phyloP scores from a whole-genome alignment of 192 early-diverging fungal species.

The Neocallimastix lanati region DNA sequence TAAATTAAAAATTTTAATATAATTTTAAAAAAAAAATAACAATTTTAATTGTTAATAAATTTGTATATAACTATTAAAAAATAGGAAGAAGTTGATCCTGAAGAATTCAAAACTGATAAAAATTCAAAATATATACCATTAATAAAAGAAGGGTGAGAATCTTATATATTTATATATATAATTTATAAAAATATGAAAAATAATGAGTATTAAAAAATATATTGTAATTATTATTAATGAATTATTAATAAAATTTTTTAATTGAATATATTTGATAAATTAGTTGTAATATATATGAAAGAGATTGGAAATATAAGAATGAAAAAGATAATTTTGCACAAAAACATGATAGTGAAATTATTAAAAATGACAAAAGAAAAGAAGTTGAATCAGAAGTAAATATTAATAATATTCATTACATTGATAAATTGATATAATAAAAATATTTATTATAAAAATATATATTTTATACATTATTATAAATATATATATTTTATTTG shows the following conservation, averaged over 20 bases:
- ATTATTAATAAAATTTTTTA: too few relatives aligned
- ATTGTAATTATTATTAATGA: too few relatives aligned
- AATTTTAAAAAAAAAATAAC: too few relatives aligned
- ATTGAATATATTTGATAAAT: neutral
- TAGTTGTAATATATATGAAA: conserved; percentile 11
- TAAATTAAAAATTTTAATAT: neutral
- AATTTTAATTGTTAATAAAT: too few relatives aligned
- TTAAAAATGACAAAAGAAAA: conserved; percentile 30
- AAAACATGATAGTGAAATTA: conserved; percentile 43
- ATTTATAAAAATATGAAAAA: too few relatives aligned
- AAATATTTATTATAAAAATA: too few relatives aligned
- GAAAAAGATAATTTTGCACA: conserved; percentile 41
- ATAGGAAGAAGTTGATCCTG: conserved; percentile 23
- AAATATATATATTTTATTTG: too few relatives aligned
- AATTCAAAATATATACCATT: conserved; percentile 19
- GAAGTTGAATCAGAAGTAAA: conserved; percentile 38
- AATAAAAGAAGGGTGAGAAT: conserved; percentile 23
- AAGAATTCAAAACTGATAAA: conserved; percentile 19
- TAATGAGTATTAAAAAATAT: too few relatives aligned
- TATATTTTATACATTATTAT: too few relatives aligned
- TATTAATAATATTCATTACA: too few relatives aligned
- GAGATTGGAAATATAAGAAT: conserved; percentile 32
- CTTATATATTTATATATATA: too few relatives aligned
- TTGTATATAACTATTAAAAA: neutral
- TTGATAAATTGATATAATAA: too few relatives aligned